Base-by-base conservation (phyloP, 2,329 filamentous ascomycete genomes). In the Apiospora arundinis region DNA sequence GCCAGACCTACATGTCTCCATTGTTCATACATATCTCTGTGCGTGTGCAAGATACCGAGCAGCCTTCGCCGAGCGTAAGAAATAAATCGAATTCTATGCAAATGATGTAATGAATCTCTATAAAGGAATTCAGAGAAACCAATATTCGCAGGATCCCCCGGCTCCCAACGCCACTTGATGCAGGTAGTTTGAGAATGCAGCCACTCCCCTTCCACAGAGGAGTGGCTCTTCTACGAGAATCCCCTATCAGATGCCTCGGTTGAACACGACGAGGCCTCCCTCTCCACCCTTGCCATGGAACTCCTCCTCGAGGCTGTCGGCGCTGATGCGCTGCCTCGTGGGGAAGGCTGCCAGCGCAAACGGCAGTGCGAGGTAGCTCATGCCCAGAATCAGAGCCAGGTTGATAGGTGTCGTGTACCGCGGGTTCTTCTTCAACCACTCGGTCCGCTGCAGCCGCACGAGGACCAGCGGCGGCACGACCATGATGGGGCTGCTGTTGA, bases 401-500 rank as follows among this genome's bases (percentile, higher is more conserved):
- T 99, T 99, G 65, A 98, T 85, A 0, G 95, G 94, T 71, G 93
- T 85, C 14, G 94, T 92, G 82, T 95, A 86, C 72, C 91, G 87
- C 8, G 95, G 96, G 74, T 93, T 89, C 73, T 87, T 86, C 84
- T 91, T 91, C 77, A 98, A 83, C 94, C 94, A 98, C 72, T 92
- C 87, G 69, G 91, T 93, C 82, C 91, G 89, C 87, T 99, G 95
- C 77, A 99, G 85, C 75, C 91, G 88, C 69, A 98, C 93, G 70
- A 99, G 88, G 32, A 97, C 84, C 80, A 99, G 85, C 28, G 96
- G 94, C 56, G 96, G 96, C 65, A 99, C 86, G 18, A 97, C 95
- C 96, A 99, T 99, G 84, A 99, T 96, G 14, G 96, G 96, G 16
- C 93, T 97, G 73, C 94, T 93, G 82, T 98, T 99, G 77, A 98